Conservation (phyloP, 495 filamentous ascomycete genomes). For the Aspergillus ellipticus region DNA sequence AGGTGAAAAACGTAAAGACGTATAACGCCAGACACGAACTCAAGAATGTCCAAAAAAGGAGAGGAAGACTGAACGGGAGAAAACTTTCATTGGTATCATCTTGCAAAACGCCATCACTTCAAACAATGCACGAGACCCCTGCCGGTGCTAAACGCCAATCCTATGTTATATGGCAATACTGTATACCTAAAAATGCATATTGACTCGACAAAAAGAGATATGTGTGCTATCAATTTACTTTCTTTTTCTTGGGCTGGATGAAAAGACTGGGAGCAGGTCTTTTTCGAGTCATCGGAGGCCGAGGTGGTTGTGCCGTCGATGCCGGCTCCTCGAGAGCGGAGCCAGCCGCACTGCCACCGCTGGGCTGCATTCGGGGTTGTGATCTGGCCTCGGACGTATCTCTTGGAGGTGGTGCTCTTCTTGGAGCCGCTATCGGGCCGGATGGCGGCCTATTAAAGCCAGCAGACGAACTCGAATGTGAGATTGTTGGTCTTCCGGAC, state of each 20-base stretch:
- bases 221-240: slow-evolving; percentile 10
- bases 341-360: background rate
- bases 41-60: background rate
- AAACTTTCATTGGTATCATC: background rate
- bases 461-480: slow-evolving; percentile 4
- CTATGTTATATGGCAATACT: background rate
- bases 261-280: slow-evolving; percentile 35
- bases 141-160: background rate
- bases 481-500: slow-evolving; percentile 17
- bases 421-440: no score
- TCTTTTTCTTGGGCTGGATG: slow-evolving; percentile 39
- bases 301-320: slow-evolving; percentile 13
- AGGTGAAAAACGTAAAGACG: background rate
- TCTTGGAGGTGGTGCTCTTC: slow-evolving; percentile 5
- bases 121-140: background rate
- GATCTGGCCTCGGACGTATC: background rate
- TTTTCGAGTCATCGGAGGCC: slow-evolving; percentile 27
- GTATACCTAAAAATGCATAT: background rate
- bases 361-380: background rate
- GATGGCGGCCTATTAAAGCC: background rate
- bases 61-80: background rate
- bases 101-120: background rate
- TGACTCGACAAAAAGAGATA: background rate
- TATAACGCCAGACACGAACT: background rate
- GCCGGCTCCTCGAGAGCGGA: slow-evolving; percentile 2